These are phyloP conservation scores for Pleoardoris graminearum DNA, from an alignment of 2,329 filamentous ascomycete species.

Conservation along the genomic window DNA sequence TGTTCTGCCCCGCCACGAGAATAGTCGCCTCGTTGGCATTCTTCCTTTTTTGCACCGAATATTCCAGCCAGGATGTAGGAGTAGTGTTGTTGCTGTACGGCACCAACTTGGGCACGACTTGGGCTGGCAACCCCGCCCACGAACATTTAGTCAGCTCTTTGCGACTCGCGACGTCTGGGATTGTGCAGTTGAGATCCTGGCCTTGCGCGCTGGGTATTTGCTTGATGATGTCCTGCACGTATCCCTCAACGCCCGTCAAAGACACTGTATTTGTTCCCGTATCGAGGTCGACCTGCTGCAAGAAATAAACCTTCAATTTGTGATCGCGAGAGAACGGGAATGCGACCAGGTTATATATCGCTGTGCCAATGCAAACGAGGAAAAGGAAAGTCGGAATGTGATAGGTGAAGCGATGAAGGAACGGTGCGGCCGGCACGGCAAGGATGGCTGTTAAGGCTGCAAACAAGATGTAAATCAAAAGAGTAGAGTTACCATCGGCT, in stretches of 20 bases:
- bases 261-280: slow-evolving; percentile 70
- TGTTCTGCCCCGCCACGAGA: slow-evolving; percentile 71
- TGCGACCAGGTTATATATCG: slow-evolving; percentile 82
- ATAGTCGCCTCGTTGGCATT: slow-evolving; percentile 63
- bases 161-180: slow-evolving; percentile 48
- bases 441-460: slow-evolving; percentile 71
- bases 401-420: slow-evolving; percentile 82
- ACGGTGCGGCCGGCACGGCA: slow-evolving; percentile 76
- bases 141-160: slow-evolving; percentile 66
- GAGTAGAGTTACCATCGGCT: slow-evolving; percentile 74
- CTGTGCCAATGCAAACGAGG: slow-evolving; percentile 70
- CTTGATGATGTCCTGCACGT: slow-evolving; percentile 60
- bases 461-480: slow-evolving; percentile 72
- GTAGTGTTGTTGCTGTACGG: slow-evolving; percentile 31
- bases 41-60: slow-evolving; percentile 59
- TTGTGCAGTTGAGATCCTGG: slow-evolving; percentile 51
- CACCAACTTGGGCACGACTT: slow-evolving; percentile 57
- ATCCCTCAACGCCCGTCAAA: slow-evolving; percentile 41
- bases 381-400: slow-evolving; percentile 80
- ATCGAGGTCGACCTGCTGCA: slow-evolving; percentile 77
- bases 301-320: slow-evolving; percentile 84
- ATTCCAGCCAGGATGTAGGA: slow-evolving; percentile 61
- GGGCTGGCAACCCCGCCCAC: slow-evolving; percentile 70
- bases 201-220: slow-evolving; percentile 72
- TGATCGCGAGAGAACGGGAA: slow-evolving; percentile 85